Conservation (phyloP, 2,329 filamentous ascomycete species). For the Gnomoniopsis sp. region DNA sequence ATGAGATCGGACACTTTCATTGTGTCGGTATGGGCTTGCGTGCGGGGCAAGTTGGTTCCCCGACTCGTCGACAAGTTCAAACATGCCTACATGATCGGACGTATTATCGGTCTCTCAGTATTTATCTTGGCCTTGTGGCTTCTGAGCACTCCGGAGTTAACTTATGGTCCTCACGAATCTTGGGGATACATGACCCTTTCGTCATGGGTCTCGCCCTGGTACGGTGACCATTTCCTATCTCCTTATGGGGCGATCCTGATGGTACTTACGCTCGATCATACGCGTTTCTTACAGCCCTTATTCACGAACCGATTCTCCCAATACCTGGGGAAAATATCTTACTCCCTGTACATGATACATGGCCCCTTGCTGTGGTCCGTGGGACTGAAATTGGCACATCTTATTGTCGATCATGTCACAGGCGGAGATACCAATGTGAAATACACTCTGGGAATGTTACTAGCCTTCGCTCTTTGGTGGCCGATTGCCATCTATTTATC, state of each 20-base stretch:
- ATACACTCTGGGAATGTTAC: constrained; percentile 6
- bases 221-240: constrained; percentile 1
- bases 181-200: constrained; percentile 6
- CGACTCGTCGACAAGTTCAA: background rate
- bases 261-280: constrained; percentile 4
- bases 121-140: constrained; percentile 8
- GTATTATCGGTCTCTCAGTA: background rate
- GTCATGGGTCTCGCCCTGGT: background rate
- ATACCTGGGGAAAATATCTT: constrained; percentile 18
- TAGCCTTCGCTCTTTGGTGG: constrained; percentile 16
- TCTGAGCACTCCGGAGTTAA: constrained; percentile 4
- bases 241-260: constrained; percentile 3
- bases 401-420: background rate
- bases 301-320: constrained; percentile 16
- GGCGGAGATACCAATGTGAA: background rate
- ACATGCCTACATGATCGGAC: background rate
- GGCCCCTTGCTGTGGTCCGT: constrained; percentile 16
- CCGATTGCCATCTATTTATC: constrained; percentile 11
- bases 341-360: constrained; percentile 13
- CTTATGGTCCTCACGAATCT: background rate
- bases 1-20: background rate
- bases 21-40: constrained; percentile 5
- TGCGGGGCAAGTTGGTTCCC: background rate
- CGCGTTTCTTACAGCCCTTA: constrained; percentile 7
- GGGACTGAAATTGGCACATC: constrained; percentile 2